A percentile compares a stretch with the other conserved stretches of the same genome.
Conservation (phyloP, 805 yeast species). For the Sugiyamaella smithiae region DNA sequence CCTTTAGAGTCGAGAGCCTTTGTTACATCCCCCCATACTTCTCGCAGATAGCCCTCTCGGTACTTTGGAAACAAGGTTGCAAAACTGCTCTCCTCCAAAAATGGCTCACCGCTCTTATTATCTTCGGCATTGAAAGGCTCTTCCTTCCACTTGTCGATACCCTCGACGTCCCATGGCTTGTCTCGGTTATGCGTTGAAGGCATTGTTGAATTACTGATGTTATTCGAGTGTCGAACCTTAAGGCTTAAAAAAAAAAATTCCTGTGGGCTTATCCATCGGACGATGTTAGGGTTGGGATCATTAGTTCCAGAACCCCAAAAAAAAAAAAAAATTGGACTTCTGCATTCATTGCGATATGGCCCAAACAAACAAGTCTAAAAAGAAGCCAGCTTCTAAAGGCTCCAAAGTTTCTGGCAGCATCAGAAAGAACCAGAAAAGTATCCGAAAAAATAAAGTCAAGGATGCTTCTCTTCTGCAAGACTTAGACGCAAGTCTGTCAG, state of each 20-base stretch:
- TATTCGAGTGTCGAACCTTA: too few relatives aligned
- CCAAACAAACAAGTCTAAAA: too few relatives aligned
- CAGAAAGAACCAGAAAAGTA: slow-evolving; percentile 7
- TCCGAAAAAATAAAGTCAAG: slow-evolving; percentile 1
- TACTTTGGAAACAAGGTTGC: slow-evolving; percentile 95
- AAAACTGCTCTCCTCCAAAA: slow-evolving; percentile 93
- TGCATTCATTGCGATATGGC: too few relatives aligned
- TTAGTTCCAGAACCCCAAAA: too few relatives aligned
- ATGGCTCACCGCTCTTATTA: slow-evolving; percentile 79
- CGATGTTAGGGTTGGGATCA: neutral
- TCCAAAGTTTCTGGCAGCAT: neutral
- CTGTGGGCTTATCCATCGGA: neutral
- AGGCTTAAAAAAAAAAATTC: neutral
- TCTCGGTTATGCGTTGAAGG: slow-evolving; percentile 90
- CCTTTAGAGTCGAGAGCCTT: slow-evolving; percentile 66
- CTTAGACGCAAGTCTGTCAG: slow-evolving; percentile 14
- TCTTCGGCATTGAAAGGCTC: slow-evolving; percentile 90
- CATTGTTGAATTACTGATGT: too few relatives aligned
- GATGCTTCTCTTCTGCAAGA: slow-evolving; percentile 10
- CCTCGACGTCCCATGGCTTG: slow-evolving; percentile 97
- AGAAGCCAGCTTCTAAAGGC: too few relatives aligned
- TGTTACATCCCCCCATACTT: slow-evolving; percentile 93
- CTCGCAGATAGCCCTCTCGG: slow-evolving; percentile 84
- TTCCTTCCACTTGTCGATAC: slow-evolving; percentile 86
- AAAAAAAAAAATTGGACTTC: too few relatives aligned